A percentile compares a stretch with the other conserved stretches of the same genome.
phyloP scores from a whole-genome alignment of 2,329 filamentous ascomycete genomes.

The Ilyonectria mors-panacis region DNA sequence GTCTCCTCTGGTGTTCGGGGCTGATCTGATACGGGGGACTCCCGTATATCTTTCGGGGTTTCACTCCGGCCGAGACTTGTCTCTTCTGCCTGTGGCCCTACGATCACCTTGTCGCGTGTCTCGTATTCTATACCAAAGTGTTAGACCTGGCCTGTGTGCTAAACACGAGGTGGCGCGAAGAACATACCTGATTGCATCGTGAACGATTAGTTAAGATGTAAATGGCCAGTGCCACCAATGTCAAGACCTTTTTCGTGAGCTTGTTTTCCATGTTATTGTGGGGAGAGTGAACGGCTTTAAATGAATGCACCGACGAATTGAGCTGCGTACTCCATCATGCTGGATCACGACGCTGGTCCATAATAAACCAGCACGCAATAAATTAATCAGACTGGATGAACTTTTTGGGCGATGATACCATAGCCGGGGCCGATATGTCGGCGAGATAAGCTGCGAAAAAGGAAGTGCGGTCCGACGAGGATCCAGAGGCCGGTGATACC shows the following conservation, averaged over 20 bases:
- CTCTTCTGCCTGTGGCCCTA: neutral
- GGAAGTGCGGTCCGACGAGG: neutral
- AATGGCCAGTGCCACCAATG: neutral
- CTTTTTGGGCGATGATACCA: constrained; percentile 1
- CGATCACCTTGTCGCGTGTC: neutral
- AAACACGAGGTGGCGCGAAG: neutral
- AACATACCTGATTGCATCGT: neutral
- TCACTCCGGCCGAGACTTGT: neutral
- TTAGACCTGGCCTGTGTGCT: neutral
- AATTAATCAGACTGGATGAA: neutral
- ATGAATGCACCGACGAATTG: neutral
- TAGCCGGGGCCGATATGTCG: neutral
- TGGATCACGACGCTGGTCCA: neutral
- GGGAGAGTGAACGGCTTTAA: neutral
- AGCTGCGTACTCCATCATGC: neutral
- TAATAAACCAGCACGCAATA: neutral
- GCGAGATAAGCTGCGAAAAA: neutral
- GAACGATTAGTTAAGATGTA: neutral
- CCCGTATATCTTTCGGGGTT: neutral
- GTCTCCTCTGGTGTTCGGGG: neutral
- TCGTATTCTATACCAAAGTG: neutral
- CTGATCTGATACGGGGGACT: neutral
- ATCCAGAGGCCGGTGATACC: neutral
- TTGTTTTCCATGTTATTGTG: neutral
- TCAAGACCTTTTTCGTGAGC: neutral